phyloP scores from a whole-genome alignment of 169 alveolate genomes.

The Amoebophrya sp. region DNA sequence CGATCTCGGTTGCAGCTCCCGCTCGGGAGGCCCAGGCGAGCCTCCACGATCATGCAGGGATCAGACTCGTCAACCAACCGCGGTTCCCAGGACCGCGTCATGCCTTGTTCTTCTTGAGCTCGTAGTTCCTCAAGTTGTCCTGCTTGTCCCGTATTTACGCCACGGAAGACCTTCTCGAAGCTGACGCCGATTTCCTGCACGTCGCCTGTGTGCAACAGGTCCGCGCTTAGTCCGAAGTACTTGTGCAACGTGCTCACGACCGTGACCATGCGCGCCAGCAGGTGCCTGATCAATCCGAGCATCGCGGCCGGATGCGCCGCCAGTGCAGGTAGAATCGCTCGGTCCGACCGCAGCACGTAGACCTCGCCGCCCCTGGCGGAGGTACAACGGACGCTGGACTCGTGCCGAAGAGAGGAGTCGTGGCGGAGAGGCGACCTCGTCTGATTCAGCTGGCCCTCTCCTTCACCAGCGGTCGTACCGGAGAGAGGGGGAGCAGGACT shows the following conservation, averaged over 20 bases:
- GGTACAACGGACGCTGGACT: not conserved
- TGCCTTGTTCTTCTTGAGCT: too few species aligned
- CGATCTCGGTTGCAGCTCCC: too few species aligned
- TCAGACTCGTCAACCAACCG: too few species aligned
- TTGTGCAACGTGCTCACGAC: not conserved
- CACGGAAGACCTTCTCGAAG: not conserved
- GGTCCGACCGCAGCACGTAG: not conserved
- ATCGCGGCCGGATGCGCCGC: not conserved
- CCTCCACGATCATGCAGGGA: too few species aligned
- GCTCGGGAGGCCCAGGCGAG: too few species aligned
- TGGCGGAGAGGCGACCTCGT: too few species aligned
- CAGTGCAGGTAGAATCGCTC: not conserved
- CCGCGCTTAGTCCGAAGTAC: not conserved
- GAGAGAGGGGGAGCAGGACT: not conserved
- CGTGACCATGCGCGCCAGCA: not conserved
- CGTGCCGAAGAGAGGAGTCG: too few species aligned
- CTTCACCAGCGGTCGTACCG: too few species aligned
- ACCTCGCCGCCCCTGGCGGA: not conserved
- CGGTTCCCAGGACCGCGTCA: too few species aligned
- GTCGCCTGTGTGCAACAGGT: not conserved
- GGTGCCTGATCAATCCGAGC: not conserved
- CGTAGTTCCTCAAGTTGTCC: too few species aligned
- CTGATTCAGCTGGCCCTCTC: too few species aligned
- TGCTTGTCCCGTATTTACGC: too few species aligned
- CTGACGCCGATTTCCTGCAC: not conserved